Percentiles rank a stretch among this genome's conserved stretches.
phyloP scores from a whole-genome alignment of 1,284 basidiomycete species.

The Leccinum fallax region DNA sequence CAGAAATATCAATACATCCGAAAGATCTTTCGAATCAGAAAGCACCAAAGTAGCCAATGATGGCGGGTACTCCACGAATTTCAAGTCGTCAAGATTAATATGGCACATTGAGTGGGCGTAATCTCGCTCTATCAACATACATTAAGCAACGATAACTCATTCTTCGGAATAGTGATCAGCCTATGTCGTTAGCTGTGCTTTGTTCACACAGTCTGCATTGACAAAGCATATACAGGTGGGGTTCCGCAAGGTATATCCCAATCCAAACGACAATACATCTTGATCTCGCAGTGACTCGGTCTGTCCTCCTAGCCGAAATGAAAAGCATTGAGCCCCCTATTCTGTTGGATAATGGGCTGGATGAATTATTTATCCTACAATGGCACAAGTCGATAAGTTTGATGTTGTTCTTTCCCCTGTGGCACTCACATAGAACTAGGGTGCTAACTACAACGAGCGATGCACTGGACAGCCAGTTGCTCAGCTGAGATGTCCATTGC shows the following conservation, averaged over 20 bases:
- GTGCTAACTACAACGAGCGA: neutral
- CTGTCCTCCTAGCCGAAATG: neutral
- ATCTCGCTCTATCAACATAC: conserved; percentile 10
- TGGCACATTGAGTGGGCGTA: conserved; percentile 18
- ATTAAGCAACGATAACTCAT: conserved; percentile 5
- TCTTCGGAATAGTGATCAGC: neutral
- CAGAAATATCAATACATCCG: conserved; percentile 10
- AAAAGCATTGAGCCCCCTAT: neutral
- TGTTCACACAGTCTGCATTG: neutral
- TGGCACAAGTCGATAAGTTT: conserved; percentile 2
- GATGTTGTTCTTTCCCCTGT: conserved; percentile 1
- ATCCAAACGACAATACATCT: neutral
- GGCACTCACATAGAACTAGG: conserved; percentile 5
- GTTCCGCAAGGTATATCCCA: neutral
- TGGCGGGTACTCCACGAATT: neutral
- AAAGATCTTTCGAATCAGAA: conserved; percentile 6
- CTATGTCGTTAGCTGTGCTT: neutral
- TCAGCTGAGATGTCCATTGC: neutral
- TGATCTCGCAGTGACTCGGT: neutral
- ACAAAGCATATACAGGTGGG: neutral
- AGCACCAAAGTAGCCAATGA: neutral
- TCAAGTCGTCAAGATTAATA: conserved; percentile 1
- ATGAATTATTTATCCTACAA: conserved; percentile 6
- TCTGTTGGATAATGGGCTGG: conserved; percentile 2
- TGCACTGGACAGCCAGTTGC: neutral